Evolutionary conservation across 2,329 filamentous ascomycete genomes (phyloP), one percentile per base, ranked within the genome.

Genomic region (Neonectria sp.): DNA sequence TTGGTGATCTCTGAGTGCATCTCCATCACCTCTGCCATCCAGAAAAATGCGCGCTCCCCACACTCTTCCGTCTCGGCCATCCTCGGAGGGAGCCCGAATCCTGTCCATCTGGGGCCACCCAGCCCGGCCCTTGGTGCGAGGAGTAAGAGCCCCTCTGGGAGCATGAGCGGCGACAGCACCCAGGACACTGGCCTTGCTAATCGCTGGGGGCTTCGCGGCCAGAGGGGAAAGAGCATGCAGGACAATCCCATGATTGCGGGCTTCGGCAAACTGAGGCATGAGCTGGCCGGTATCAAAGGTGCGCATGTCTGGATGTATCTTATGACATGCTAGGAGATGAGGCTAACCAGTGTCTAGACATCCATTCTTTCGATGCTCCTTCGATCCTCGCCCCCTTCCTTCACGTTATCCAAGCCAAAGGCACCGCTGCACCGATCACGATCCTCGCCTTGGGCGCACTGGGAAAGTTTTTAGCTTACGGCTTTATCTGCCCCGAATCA

Each of bases 1-100:
- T 86, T 99, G 75, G 95, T 99, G 72, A 97, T 97, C 70, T 97
- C 95, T 82, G 96, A 99, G 91, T 99, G 96, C 82, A 98, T 98
- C 79, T 95, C 95, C 52, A 95, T 99, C 83, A 98, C 96, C 15
- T 98, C 95, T 69, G 95, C 95, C 68, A 98, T 99, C 89, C 95
- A 97, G 78, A 99, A 99, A 84, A 92, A 98, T 88, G 93, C 95
- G 71, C 93, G 96, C 72, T 98, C 95, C 87, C 94, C 95, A 55
- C 95, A 98, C 80, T 97, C 95, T 13, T 98, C 95, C 6, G 96
- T 99, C 51, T 95, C 96, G 43, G 95, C 95, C 60, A 99, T 99
- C 68, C 87, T 99, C 35, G 96, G 96, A 57, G 94, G 94, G 71
- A 89, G 85, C 69, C 89, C 89, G 29, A 90, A 88, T 68, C 82